Evolutionary conservation across 2,329 filamentous ascomycete genomes (phyloP).

Genomic region (Trichoderma koningiopsis): DNA sequence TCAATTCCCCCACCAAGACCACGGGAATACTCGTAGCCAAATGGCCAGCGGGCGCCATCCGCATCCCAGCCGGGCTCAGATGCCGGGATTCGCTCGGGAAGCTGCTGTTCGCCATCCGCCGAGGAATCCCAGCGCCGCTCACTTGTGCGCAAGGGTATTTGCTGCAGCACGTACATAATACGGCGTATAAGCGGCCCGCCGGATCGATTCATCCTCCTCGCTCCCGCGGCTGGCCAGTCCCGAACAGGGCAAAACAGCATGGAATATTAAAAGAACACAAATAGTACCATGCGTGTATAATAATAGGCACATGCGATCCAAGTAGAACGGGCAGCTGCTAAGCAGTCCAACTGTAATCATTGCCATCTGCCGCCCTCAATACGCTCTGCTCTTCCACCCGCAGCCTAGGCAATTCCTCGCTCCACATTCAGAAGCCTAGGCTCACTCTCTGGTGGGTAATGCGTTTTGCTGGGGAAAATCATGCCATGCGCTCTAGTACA

Average conservation of each 20-base stretch:
- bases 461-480: neutral
- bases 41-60: neutral
- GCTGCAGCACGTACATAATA: neutral
- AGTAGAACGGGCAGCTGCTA: too few species aligned
- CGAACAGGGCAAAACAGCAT: neutral
- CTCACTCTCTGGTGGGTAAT: neutral
- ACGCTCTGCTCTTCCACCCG: neutral
- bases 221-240: neutral
- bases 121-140: neutral
- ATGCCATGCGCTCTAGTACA: neutral
- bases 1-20: neutral
- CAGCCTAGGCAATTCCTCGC: neutral
- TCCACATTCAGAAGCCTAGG: neutral
- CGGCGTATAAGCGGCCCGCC: neutral
- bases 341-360: neutral
- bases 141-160: neutral
- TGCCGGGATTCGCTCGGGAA: slow-evolving; percentile 11
- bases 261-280: neutral
- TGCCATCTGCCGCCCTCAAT: neutral
- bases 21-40: neutral
- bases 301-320: too few species aligned
- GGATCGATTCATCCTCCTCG: neutral
- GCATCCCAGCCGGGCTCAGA: neutral
- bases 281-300: too few species aligned
- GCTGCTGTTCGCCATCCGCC: neutral